Conservation (phyloP, 306 rosid species). For the Malus domestica region ASM211411v1 NC_041793.1:40817501-40818000, state of each 20-base stretch:
- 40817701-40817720: slow-evolving; percentile 98
- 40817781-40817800: slow-evolving; percentile 88
- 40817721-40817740: slow-evolving; percentile 74
- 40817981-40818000: slow-evolving; percentile 96
- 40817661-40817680: slow-evolving; percentile 82
- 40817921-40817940: slow-evolving; percentile 83
- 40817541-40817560: slow-evolving; percentile 74
- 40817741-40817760: slow-evolving; percentile 94
- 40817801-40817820: slow-evolving; percentile 91
- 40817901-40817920: slow-evolving; percentile 80
- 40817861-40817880: slow-evolving; percentile 98
- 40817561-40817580: slow-evolving; percentile 87
- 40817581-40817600: slow-evolving; percentile 55
- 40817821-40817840: slow-evolving; percentile 97
- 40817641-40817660: slow-evolving; percentile 73
- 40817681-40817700: slow-evolving; percentile 77
- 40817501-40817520: slow-evolving; percentile 91
- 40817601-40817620: slow-evolving; percentile 66
- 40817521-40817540: slow-evolving; percentile 72
- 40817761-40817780: slow-evolving; percentile 96
- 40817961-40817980: slow-evolving; percentile 99
- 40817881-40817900: slow-evolving; percentile 95
- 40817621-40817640: slow-evolving; percentile 82
- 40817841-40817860: slow-evolving; percentile 86
- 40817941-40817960: slow-evolving; percentile 98